Conservation (phyloP, 768 basidiomycete species). For the Chalciporus piperatus region DNA sequence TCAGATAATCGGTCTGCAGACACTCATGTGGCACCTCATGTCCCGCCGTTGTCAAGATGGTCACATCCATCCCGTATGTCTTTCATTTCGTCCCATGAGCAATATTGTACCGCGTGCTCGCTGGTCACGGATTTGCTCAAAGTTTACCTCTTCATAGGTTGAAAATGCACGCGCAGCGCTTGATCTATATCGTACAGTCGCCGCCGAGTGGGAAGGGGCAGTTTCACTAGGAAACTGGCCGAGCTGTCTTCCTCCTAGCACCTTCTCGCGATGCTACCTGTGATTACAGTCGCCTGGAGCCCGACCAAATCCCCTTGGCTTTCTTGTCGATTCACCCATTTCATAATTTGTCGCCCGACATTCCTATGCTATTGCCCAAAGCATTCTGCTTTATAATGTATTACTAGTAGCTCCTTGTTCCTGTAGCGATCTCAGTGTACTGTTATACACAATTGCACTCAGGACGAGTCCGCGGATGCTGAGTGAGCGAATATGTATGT, state of each 20-base stretch:
- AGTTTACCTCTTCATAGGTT: slow-evolving; percentile 41
- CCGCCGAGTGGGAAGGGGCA: slow-evolving; percentile 63
- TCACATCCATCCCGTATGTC: slow-evolving; percentile 67
- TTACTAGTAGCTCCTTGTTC: slow-evolving; percentile 14
- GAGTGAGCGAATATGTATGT: neutral
- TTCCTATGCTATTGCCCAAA: slow-evolving; percentile 7
- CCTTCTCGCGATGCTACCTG: slow-evolving; percentile 77
- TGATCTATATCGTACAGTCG: slow-evolving; percentile 54
- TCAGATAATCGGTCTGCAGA: slow-evolving; percentile 70
- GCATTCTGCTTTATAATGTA: slow-evolving; percentile 22
- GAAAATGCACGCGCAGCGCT: slow-evolving; percentile 70
- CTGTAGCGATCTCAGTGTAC: slow-evolving; percentile 5
- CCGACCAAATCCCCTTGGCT: slow-evolving; percentile 5
- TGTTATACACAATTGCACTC: neutral
- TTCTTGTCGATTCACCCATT: slow-evolving; percentile 12
- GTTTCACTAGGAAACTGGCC: slow-evolving; percentile 69
- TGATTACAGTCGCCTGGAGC: slow-evolving; percentile 25
- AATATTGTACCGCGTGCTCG: neutral
- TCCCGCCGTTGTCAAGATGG: slow-evolving; percentile 72
- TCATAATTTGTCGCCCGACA: slow-evolving; percentile 3
- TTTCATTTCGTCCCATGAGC: neutral
- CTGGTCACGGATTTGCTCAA: slow-evolving; percentile 12
- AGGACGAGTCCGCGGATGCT: neutral
- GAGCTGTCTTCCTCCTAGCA: slow-evolving; percentile 68
- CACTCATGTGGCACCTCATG: slow-evolving; percentile 82